These are phyloP conservation scores for Fusarium sp. DNA, from an alignment of 2,329 filamentous ascomycete species.

Conservation along the genomic window DNA sequence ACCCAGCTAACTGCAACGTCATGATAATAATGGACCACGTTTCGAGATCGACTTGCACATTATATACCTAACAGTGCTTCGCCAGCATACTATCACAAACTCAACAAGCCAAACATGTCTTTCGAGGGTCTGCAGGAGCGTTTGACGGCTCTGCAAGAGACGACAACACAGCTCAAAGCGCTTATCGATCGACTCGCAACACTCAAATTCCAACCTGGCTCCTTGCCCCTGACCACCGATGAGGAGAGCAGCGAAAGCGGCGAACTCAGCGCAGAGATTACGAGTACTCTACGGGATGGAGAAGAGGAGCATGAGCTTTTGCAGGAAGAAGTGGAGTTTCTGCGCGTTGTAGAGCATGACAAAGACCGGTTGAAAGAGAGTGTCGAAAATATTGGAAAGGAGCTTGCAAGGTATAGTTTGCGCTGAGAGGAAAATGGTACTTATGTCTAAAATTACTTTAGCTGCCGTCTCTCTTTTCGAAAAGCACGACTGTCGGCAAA, in stretches of 20 bases:
- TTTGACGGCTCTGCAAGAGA: constrained; percentile 67
- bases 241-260: constrained; percentile 65
- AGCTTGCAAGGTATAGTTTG: constrained; percentile 70
- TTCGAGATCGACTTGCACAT: constrained; percentile 25
- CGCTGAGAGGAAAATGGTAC: background rate
- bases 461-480: constrained; percentile 73
- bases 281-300: constrained; percentile 76
- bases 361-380: constrained; percentile 72
- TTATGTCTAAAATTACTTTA: constrained; percentile 40
- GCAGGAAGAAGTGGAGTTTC: constrained; percentile 77
- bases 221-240: constrained; percentile 58
- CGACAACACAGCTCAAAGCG: constrained; percentile 62
- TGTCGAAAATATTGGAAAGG: constrained; percentile 70
- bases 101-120: constrained; percentile 52
- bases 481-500: constrained; percentile 84
- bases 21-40: constrained; percentile 39
- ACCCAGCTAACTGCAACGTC: constrained; percentile 33
- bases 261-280: constrained; percentile 83
- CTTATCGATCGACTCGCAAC: constrained; percentile 67
- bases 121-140: constrained; percentile 69
- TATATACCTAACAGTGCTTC: background rate
- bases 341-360: constrained; percentile 64
- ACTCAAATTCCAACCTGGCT: constrained; percentile 66
- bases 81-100: background rate
- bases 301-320: constrained; percentile 86